A percentile compares a stretch with the other conserved stretches of the same genome.
phyloP scores from a whole-genome alignment of 305 asterid species.

The Fraxinus angustifolia region DNA sequence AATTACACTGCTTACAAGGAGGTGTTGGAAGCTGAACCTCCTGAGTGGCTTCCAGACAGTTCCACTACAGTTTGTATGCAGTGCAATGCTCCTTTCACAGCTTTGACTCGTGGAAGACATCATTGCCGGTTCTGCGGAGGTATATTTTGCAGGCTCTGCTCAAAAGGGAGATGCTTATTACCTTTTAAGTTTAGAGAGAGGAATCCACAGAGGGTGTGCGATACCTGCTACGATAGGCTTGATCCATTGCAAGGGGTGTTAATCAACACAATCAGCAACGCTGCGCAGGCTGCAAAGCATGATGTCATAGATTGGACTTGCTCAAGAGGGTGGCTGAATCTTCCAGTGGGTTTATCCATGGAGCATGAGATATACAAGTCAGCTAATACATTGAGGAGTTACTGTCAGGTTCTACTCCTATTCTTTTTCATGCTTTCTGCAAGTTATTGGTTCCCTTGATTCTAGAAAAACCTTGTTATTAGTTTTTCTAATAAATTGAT shows the following conservation, averaged over 20 bases:
- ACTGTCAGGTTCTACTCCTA: slow-evolving; percentile 56
- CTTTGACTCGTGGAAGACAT: slow-evolving; percentile 93
- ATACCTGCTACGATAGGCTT: slow-evolving; percentile 92
- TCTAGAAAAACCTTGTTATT: not conserved
- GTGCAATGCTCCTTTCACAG: slow-evolving; percentile 81
- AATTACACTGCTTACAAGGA: slow-evolving; percentile 67
- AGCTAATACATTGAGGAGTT: slow-evolving; percentile 64
- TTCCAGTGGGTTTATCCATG: slow-evolving; percentile 94
- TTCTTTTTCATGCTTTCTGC: not conserved
- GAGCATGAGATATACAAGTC: slow-evolving; percentile 95
- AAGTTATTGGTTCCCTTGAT: not conserved
- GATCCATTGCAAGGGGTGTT: slow-evolving; percentile 87
- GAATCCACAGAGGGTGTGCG: slow-evolving; percentile 95
- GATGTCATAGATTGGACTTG: slow-evolving; percentile 99
- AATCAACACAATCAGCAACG: slow-evolving; percentile 85
- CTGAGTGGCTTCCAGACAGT: slow-evolving; percentile 98
- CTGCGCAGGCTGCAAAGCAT: slow-evolving; percentile 88
- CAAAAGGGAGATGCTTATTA: slow-evolving; percentile 83
- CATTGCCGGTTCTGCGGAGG: slow-evolving; percentile 98
- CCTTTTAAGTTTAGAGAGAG: slow-evolving; percentile 91
- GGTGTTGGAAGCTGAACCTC: slow-evolving; percentile 92
- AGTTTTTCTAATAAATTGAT: slow-evolving; percentile 18
- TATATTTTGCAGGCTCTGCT: slow-evolving; percentile 81
- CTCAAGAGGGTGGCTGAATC: slow-evolving; percentile 89
- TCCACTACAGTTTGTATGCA: slow-evolving; percentile 79